Percentiles rank a stretch among this genome's conserved stretches.
phyloP scores from a whole-genome alignment of 75 land plant species.

The Cupressus sempervirens region DNA sequence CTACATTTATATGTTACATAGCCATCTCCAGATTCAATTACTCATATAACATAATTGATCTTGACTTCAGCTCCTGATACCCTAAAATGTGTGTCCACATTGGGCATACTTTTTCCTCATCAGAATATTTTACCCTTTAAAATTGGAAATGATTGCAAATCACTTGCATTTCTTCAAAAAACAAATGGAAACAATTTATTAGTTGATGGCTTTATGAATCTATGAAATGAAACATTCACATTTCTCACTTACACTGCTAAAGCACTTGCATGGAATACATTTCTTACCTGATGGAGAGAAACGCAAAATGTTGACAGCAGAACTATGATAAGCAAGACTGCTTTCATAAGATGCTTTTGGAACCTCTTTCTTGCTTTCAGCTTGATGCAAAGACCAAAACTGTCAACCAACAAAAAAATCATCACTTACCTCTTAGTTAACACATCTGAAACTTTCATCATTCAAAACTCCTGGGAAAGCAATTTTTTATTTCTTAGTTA shows the following conservation, averaged over 20 bases:
- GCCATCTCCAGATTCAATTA: too few relatives aligned
- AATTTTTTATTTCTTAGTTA: too few relatives aligned
- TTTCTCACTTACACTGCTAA: not conserved
- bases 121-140: not conserved
- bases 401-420: slow-evolving; percentile 28
- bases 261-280: not conserved
- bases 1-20: too few relatives aligned
- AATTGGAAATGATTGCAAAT: not conserved
- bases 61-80: not conserved
- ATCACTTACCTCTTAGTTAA: not conserved
- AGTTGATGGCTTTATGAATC: not conserved
- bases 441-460: not conserved
- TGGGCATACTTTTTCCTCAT: not conserved
- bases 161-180: not conserved
- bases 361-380: slow-evolving; percentile 36
- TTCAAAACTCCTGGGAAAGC: not conserved
- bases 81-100: not conserved
- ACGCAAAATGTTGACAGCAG: slow-evolving; percentile 85
- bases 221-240: not conserved
- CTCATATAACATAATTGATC: not conserved
- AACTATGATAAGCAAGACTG: slow-evolving; percentile 75
- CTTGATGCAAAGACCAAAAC: slow-evolving; percentile 67
- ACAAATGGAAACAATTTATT: not conserved
- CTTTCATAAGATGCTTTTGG: slow-evolving; percentile 69
- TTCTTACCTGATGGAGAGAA: slow-evolving; percentile 82